phyloP scores from a whole-genome alignment of 148 eudicot species.

The Nepenthes gracilis region DNA sequence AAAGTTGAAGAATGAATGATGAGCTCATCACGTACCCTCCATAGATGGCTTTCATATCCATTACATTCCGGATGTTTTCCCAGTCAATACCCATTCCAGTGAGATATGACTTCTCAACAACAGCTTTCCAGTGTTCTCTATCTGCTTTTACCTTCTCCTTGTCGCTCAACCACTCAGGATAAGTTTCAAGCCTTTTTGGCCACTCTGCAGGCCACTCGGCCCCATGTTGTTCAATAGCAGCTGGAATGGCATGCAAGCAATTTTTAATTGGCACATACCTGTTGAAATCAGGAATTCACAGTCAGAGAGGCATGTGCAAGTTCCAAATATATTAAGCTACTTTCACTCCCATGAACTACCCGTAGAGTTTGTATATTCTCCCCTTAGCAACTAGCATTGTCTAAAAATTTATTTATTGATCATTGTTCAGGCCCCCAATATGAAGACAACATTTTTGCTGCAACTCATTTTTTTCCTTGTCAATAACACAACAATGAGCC shows the following conservation, averaged over 20 bases:
- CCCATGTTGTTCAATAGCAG: conserved; percentile 79
- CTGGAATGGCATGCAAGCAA: conserved; percentile 73
- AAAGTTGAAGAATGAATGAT: no score
- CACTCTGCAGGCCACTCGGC: conserved; percentile 97
- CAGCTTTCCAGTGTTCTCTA: conserved; percentile 70
- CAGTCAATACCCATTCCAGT: conserved; percentile 83
- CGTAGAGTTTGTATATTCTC: no score
- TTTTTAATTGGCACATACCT: conserved; percentile 62
- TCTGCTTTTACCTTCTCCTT: conserved; percentile 73
- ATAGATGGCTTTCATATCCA: conserved; percentile 93
- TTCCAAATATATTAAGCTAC: no score
- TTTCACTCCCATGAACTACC: no score
- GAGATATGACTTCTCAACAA: conserved; percentile 72
- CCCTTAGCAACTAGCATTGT: no score
- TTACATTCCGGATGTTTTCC: conserved; percentile 73
- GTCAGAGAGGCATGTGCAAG: not conserved
- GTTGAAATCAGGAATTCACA: conserved; percentile 10
- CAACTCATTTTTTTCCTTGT: no score
- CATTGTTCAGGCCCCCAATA: no score
- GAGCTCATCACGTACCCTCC: conserved; percentile 56
- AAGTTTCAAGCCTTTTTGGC: conserved; percentile 86
- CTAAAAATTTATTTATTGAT: no score
- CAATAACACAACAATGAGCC: no score
- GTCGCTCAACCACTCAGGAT: conserved; percentile 82
- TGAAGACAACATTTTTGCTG: no score